These are phyloP conservation scores for Blastobotrys peoriensis DNA, from an alignment of 805 yeast genomes.

Conservation along the genomic window DNA sequence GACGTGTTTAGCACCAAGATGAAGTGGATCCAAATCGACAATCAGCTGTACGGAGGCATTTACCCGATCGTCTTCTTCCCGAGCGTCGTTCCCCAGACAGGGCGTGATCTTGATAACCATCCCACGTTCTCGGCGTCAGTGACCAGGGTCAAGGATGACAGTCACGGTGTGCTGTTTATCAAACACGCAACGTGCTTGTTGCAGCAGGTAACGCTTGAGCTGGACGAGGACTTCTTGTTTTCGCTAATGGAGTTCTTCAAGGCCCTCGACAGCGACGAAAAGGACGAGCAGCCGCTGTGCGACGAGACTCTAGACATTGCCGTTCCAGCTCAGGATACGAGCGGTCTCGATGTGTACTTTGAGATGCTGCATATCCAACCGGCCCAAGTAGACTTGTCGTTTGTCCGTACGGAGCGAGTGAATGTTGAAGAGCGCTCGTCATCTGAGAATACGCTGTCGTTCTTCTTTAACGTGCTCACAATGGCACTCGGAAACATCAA, in stretches of 20 bases:
- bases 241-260: conserved; percentile 75
- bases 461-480: conserved; percentile 76
- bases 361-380: conserved; percentile 94
- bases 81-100: conserved; percentile 77
- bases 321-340: conserved; percentile 50
- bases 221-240: conserved; percentile 88
- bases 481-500: conserved; percentile 97
- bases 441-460: conserved; percentile 62
- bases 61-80: conserved; percentile 90
- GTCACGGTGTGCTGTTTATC: conserved; percentile 83
- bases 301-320: conserved; percentile 64
- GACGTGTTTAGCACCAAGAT: conserved; percentile 74
- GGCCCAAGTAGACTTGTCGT: conserved; percentile 77
- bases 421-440: conserved; percentile 55
- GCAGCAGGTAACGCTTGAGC: conserved; percentile 87
- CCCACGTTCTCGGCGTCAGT: conserved; percentile 86
- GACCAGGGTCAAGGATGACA: conserved; percentile 77
- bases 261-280: conserved; percentile 78
- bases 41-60: conserved; percentile 80
- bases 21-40: conserved; percentile 94
- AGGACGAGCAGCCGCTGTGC: conserved; percentile 42
- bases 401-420: conserved; percentile 79
- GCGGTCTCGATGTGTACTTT: conserved; percentile 75
- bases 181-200: conserved; percentile 85
- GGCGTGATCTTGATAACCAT: conserved; percentile 76